Conservation (phyloP, 139 green algal species). For the Chlorella sp. region DNA sequence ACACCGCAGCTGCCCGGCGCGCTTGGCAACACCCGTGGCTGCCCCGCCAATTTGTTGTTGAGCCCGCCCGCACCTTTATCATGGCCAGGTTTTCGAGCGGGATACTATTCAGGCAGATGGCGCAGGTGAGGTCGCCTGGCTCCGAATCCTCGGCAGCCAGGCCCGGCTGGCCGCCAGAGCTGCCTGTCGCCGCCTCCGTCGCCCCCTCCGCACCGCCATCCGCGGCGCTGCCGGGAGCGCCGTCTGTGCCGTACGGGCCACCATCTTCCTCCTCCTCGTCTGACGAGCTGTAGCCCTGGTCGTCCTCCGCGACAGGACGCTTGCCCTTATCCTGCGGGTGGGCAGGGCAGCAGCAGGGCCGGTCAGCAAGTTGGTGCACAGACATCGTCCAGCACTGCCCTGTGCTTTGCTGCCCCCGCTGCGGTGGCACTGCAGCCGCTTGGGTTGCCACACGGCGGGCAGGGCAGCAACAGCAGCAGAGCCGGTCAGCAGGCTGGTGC, state of each 20-base stretch:
- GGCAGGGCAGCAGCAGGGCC: not conserved
- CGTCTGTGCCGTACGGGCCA: too few species aligned
- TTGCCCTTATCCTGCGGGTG: constrained; percentile 10
- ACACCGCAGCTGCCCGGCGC: too few species aligned
- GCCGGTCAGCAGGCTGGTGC: too few species aligned
- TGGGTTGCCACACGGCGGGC: too few species aligned
- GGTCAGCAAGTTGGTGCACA: not conserved
- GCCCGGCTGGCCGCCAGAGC: not conserved
- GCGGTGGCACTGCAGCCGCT: too few species aligned
- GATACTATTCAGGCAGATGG: constrained; percentile 81
- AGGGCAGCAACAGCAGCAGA: too few species aligned
- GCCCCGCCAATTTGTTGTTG: too few species aligned
- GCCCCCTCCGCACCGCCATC: too few species aligned
- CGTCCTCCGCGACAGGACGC: not conserved
- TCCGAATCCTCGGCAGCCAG: constrained; percentile 21
- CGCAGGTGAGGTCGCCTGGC: constrained; percentile 70
- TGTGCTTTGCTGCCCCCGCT: too few species aligned
- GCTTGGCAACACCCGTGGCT: too few species aligned
- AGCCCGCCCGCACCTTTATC: constrained; percentile 84
- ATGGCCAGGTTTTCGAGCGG: constrained; percentile 62
- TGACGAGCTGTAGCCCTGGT: not conserved
- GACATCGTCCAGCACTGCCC: too few species aligned
- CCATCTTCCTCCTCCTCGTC: constrained; percentile 2
- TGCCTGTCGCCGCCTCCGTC: not conserved
- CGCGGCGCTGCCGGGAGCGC: too few species aligned